Percentiles rank a stretch among this genome's conserved stretches.
These are phyloP conservation scores for Sonneratia caseolaris DNA, from an alignment of 345 rosid genomes.

Conservation along the genomic window DNA sequence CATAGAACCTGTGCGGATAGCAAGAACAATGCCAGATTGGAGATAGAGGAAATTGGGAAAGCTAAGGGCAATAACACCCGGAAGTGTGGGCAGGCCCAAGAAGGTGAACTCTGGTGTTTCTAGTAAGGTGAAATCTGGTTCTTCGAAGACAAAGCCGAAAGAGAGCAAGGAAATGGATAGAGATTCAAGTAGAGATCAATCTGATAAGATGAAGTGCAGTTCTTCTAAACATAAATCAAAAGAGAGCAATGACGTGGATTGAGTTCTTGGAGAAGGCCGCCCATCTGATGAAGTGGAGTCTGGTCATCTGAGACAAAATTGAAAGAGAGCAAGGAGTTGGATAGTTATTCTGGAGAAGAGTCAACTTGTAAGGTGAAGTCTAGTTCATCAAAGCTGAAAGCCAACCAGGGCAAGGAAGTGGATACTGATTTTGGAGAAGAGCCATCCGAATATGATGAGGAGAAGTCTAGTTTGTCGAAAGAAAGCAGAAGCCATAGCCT, in stretches of 20 bases:
- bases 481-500: background rate
- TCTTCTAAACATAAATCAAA: conserved; percentile 23
- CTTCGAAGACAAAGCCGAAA: conserved; percentile 5
- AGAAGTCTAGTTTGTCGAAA: conserved; percentile 15
- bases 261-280: conserved; percentile 27
- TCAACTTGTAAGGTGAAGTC: conserved; percentile 34
- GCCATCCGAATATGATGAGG: conserved; percentile 18
- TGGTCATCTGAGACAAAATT: background rate
- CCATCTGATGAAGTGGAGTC: conserved; percentile 28
- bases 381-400: background rate
- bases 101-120: conserved; percentile 20
- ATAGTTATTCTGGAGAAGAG: conserved; percentile 34
- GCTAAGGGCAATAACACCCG: conserved; percentile 27
- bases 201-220: conserved; percentile 37
- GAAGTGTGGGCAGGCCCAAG: conserved; percentile 30
- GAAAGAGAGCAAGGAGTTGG: conserved; percentile 29
- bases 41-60: conserved; percentile 27
- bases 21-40: conserved; percentile 40
- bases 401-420: conserved; percentile 20
- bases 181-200: conserved; percentile 23
- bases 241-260: conserved; percentile 30
- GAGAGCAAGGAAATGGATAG: conserved; percentile 34
- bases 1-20: conserved; percentile 23
- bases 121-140: too few relatives aligned
- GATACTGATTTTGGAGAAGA: conserved; percentile 36